Base-by-base conservation (phyloP, 768 basidiomycete genomes). In the Multifurca ochricompacta region DNA sequence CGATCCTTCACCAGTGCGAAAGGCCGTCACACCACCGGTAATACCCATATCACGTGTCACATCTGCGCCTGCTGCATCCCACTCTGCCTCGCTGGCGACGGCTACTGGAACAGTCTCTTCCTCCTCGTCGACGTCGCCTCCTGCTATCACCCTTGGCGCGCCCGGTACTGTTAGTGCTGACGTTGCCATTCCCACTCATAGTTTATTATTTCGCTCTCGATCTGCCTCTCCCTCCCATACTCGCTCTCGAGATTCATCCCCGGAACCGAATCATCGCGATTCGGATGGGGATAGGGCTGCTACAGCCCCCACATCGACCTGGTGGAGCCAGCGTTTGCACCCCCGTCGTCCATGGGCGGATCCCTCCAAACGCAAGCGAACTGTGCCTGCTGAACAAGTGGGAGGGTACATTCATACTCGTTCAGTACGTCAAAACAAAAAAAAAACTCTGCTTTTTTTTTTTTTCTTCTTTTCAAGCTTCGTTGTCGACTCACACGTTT, bases 371-470 rank as follows among this genome's bases (percentile, higher is more conserved):
- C 53, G 59, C 45, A 62, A 65, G 42, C 59, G 51, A 13, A 58
- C 65, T 2, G 50, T 68, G 1, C 67, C 68, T 8, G 28, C 37
- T 0, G 65, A 68, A 53, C 68, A 69, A 54, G 59, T 57, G 8
- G 65, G 66, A 44, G 62, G 61, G 3, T 69, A 65, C 54, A 5
- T 47, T 30, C 60, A 63, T 28, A 68, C 68, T 2, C 63, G 66
- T 48, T 43, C 63, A 49, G 68, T 68, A 45, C 31, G 64, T 48
- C 10, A 21, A 40, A 8, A 14, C n/a, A n/a, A n/a, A n/a, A n/a
- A n/a, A n/a, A n/a, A n/a, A n/a, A n/a, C n/a, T n/a, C n/a, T n/a
- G n/a, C n/a, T n/a, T n/a, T n/a, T n/a, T n/a, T n/a, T n/a, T n/a
- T n/a, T n/a, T n/a, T n/a, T n/a, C n/a, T n/a, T n/a, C n/a, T n/a